These are phyloP conservation scores for Neurospora tetrasperma DNA, from an alignment of 495 filamentous ascomycete species.

Conservation along the genomic window DNA sequence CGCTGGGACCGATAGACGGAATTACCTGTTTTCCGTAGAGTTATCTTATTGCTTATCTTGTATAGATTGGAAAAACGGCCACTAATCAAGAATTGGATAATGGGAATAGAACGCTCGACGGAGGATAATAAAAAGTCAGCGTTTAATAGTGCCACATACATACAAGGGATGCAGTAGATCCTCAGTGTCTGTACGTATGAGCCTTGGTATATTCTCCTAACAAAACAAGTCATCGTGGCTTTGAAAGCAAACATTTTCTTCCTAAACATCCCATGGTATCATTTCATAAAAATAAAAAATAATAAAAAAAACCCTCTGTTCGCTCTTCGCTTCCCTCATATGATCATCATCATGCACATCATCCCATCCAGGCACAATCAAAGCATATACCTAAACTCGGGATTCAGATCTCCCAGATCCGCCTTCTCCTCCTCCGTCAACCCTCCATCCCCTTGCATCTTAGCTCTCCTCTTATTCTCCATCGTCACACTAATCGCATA, in stretches of 20 bases:
- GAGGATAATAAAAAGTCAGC: neutral
- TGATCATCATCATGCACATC: neutral
- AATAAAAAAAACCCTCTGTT: too few species aligned
- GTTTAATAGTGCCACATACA: neutral
- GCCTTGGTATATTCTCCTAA: neutral
- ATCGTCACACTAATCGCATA: conserved; percentile 50
- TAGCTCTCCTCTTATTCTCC: conserved; percentile 60
- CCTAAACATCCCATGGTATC: neutral
- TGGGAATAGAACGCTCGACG: too few species aligned
- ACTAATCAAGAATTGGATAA: too few species aligned
- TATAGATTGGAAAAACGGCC: too few species aligned
- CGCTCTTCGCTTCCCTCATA: neutral
- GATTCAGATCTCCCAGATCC: conserved; percentile 59
- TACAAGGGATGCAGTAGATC: neutral
- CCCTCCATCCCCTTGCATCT: conserved; percentile 36
- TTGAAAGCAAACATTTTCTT: neutral
- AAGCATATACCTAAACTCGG: conserved; percentile 49
- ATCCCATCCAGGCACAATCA: conserved; percentile 1
- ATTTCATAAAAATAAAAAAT: neutral
- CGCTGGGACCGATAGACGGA: neutral
- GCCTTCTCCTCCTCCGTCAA: conserved; percentile 66
- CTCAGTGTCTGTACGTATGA: neutral
- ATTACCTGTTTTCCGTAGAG: neutral
- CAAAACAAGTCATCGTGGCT: neutral
- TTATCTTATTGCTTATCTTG: too few species aligned